Conservation (phyloP, 202 grass and related monocot species). For the Eragrostis tef region DNA sequence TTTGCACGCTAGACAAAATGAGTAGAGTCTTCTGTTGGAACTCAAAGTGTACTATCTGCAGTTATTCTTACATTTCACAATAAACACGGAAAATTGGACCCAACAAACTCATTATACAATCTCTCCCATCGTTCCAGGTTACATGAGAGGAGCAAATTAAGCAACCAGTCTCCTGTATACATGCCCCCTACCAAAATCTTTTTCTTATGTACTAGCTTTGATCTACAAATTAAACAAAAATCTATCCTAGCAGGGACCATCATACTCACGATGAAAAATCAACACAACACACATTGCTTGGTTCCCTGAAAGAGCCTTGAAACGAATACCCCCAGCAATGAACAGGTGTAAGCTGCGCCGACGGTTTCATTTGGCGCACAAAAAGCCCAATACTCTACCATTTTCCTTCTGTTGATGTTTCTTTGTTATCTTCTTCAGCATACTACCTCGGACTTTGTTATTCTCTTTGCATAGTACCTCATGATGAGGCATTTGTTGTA, state of each 20-base stretch:
- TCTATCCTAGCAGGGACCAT: conserved; percentile 57
- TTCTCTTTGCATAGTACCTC: conserved; percentile 29
- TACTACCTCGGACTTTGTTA: neutral
- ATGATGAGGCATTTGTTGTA: conserved; percentile 15
- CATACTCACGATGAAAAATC: conserved; percentile 51
- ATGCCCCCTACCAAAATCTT: conserved; percentile 61
- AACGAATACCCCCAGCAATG: conserved; percentile 42
- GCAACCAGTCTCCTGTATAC: conserved; percentile 49
- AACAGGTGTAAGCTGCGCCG: neutral
- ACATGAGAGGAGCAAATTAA: conserved; percentile 41
- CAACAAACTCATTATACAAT: conserved; percentile 52
- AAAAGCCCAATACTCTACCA: conserved; percentile 6
- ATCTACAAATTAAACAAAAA: conserved; percentile 57
- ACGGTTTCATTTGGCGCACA: conserved; percentile 2
- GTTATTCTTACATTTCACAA: conserved; percentile 43
- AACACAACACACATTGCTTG: conserved; percentile 40
- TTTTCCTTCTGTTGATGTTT: conserved; percentile 14
- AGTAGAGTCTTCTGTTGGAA: conserved; percentile 26
- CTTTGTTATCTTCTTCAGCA: conserved; percentile 22
- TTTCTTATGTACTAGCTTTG: conserved; percentile 61
- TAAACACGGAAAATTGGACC: conserved; percentile 35
- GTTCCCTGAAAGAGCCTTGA: conserved; percentile 12
- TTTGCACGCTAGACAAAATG: neutral
- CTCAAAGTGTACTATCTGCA: conserved; percentile 41
- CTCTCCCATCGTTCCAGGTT: conserved; percentile 42